Base-by-base conservation (phyloP, 345 rosid genomes). In the Kandelia obovata region DNA sequence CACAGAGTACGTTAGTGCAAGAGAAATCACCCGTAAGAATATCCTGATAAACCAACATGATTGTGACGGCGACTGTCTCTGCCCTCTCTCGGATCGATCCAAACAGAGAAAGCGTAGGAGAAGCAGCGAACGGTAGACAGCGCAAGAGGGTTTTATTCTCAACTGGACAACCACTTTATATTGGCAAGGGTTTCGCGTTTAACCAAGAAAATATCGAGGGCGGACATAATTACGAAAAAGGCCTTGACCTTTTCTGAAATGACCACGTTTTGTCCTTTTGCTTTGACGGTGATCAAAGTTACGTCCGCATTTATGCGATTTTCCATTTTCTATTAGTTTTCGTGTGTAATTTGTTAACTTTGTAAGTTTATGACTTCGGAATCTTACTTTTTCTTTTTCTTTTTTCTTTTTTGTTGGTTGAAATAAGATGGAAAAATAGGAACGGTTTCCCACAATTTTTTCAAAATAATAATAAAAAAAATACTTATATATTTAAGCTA, bases 31-130 rank as follows among this genome's bases (percentile, higher is more conserved):
- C 89, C 67, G 84, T 58, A 59, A 95, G 82, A 20, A 76, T 81
- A 89, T 95, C 99, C 56, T 92, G 93, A 66, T 92, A 95, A 23
- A 95, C 97, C 96, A 95, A 85, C 97, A 95, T 95, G 83, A 67
- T 78, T 82, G 83, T 83, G 56, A 81, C 84, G 59, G 82, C 66
- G 57, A 15, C 23, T 58, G 57, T n/a, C 23, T 58, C 69, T 39
- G 7, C 47, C 16, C 47, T 73, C 87, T 75, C 66, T 75, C 78
- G 76, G 75, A 67, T 37, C 61, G 75, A 49, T 25, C 7, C 35
- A 9, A n/a, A 59, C 47, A 68, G 67, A 55, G 76, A 75, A 77
- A 79, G 49, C 19, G 3, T 76, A 69, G 81, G 70, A 73, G 79
- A 81, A 53, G 83, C 71, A 43, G 52, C 35, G 32, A 0, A 5